Percentiles rank a stretch among this genome's conserved stretches.
These are phyloP conservation scores for Phoenix roebelenii DNA, from an alignment of 176 grass and related monocot genomes.

Conservation along the genomic window DNA sequence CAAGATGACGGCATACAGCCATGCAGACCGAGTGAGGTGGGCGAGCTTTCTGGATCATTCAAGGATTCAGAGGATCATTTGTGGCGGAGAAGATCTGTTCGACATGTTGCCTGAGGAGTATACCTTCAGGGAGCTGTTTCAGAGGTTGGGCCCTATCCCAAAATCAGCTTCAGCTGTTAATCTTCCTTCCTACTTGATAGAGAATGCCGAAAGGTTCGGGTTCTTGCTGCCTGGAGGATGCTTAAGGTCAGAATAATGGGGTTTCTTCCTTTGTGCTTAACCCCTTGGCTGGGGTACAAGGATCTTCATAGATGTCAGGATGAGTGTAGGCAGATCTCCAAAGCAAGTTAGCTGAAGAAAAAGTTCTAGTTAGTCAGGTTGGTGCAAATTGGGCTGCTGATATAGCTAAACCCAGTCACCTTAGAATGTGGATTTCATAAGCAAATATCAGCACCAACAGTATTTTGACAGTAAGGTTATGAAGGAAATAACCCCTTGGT, in stretches of 20 bases:
- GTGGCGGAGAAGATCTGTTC: constrained; percentile 75
- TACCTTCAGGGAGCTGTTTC: constrained; percentile 67
- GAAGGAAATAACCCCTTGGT: no score
- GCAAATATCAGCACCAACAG: no score
- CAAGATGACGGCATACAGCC: constrained; percentile 95
- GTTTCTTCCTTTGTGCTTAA: no score
- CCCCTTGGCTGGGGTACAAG: no score
- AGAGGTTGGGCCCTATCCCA: constrained; percentile 66
- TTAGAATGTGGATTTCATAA: no score
- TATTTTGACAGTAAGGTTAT: no score
- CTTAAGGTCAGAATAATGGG: constrained; percentile 22
- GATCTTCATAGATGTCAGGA: no score
- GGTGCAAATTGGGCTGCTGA: no score
- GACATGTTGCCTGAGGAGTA: constrained; percentile 97
- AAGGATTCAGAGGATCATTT: constrained; percentile 90
- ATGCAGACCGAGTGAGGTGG: constrained; percentile 59
- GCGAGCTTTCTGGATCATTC: constrained; percentile 48
- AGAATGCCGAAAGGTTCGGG: constrained; percentile 54
- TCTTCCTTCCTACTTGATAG: constrained; percentile 68
- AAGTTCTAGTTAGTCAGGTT: no score
- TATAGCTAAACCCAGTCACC: no score
- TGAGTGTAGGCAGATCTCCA: no score
- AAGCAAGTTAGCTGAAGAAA: no score
- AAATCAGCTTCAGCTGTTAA: constrained; percentile 71
- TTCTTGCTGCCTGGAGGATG: constrained; percentile 93